Evolutionary conservation across 2,329 filamentous ascomycete species (phyloP).

Genomic region (Tolypocladium ovalisporum): DNA sequence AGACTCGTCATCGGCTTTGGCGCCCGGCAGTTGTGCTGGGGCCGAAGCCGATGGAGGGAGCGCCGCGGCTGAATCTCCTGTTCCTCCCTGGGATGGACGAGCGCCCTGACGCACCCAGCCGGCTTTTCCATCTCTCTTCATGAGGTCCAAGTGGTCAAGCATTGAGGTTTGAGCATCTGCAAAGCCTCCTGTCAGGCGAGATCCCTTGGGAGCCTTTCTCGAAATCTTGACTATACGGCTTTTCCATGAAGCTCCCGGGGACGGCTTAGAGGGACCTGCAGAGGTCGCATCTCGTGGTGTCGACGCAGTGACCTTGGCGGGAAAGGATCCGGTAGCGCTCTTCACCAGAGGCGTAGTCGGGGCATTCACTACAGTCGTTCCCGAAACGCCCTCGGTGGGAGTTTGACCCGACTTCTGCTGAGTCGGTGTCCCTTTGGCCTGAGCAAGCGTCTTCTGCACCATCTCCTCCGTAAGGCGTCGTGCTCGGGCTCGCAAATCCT

Average conservation of each 20-base stretch:
- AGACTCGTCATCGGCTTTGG: not conserved
- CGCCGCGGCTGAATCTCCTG: not conserved
- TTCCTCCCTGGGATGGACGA: not conserved
- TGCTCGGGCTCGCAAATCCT: conserved; percentile 2
- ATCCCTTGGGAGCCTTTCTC: too few relatives aligned
- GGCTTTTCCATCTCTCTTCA: not conserved
- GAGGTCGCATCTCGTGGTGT: not conserved
- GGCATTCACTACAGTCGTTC: too few relatives aligned
- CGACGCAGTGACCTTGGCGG: not conserved
- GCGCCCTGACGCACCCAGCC: not conserved
- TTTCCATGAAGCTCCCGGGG: not conserved
- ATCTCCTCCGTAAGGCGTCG: conserved; percentile 12
- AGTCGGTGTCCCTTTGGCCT: not conserved
- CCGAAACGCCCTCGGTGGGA: not conserved
- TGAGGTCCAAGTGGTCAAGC: not conserved
- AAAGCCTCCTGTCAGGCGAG: not conserved
- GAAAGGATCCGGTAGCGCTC: not conserved
- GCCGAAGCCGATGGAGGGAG: not conserved
- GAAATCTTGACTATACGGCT: not conserved
- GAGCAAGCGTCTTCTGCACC: conserved; percentile 5
- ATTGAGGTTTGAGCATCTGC: not conserved
- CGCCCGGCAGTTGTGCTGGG: not conserved
- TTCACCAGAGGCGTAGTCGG: not conserved
- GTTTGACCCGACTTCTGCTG: not conserved
- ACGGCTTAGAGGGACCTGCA: not conserved